Base-by-base conservation (phyloP, 331 rosid species). In the Rosa hybrid region DNA sequence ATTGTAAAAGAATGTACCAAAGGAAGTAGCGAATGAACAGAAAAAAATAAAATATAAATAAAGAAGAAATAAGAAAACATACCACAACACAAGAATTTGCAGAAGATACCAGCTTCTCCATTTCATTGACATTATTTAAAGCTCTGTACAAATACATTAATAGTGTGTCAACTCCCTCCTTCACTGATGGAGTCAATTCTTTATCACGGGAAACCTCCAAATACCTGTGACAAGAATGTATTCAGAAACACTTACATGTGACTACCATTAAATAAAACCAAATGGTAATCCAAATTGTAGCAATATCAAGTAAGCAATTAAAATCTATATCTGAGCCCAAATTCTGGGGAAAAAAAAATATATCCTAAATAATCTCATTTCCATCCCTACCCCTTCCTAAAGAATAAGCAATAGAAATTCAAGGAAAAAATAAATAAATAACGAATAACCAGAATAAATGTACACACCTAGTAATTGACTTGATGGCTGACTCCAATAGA, bases 81-180 rank as follows among this genome's bases (percentile, higher is more conserved):
- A 95, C 99, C 94, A 95, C 96, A 65, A 93, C 86, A 57, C 99
- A 95, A 82, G 90, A 88, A 88, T 95, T 95, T 16, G 84, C 69
- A 42, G 98, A 90, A 77, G 94, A 93, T 75, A 94, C 99, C 82
- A 95, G 85, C 78, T 90, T 91, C 84, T 95, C 99, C 99, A 95
- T 95, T 78, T 91, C 89, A 82, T 72, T 86, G 78, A 88, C 83
- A 71, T 87, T 83, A 91, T 93, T 90, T 83, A 95, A 77, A 72
- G 97, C 95, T 87, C 99, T 91, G 79, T 91, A 95, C 71, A 95
- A 94, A 87, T 90, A 91, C 97, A 95, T 89, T 81, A 95, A 85
- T 46, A 93, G 85, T 30, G 96, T 93, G 84, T 95, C 96, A 78
- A 93, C 94, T 82, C 99, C 99, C 85, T 95, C 93, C 82, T 84